These are phyloP conservation scores for Huntiella savannae DNA, from an alignment of 2,329 filamentous ascomycete genomes.

Conservation along the genomic window DNA sequence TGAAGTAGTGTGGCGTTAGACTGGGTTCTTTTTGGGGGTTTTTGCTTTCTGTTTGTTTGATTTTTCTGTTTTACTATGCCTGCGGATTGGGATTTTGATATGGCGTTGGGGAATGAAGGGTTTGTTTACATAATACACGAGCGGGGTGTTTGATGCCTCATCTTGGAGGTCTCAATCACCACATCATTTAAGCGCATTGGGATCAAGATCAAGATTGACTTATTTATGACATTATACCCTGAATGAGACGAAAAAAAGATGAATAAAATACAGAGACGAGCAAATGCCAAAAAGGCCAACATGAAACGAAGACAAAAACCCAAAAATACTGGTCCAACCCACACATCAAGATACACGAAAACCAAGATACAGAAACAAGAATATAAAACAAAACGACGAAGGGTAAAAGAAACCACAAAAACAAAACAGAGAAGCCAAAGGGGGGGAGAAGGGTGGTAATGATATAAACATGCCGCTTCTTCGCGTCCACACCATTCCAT, in stretches of 20 bases:
- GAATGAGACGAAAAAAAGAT: background rate
- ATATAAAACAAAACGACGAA: conserved; percentile 3
- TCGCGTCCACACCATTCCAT: background rate
- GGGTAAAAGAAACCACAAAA: background rate
- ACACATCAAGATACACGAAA: background rate
- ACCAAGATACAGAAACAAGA: conserved; percentile 1
- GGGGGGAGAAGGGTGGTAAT: background rate
- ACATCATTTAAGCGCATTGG: background rate
- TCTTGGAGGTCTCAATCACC: too few species aligned
- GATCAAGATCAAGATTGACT: background rate
- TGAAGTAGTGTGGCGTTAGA: background rate
- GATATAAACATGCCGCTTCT: conserved; percentile 1
- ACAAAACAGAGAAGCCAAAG: background rate
- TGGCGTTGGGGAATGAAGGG: too few species aligned
- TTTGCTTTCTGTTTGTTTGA: too few species aligned
- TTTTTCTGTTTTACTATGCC: too few species aligned
- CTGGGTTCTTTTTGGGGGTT: too few species aligned
- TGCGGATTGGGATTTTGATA: too few species aligned
- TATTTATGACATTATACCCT: background rate
- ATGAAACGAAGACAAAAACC: background rate
- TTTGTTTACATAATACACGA: too few species aligned
- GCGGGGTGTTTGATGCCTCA: too few species aligned
- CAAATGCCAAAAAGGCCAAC: background rate
- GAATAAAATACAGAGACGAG: conserved; percentile 2
- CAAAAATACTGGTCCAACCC: conserved; percentile 2